Evolutionary conservation across 2,329 filamentous ascomycete species (phyloP), one percentile per base, ranked within the genome.

Genomic region (Exophiala oligosperma): DNA sequence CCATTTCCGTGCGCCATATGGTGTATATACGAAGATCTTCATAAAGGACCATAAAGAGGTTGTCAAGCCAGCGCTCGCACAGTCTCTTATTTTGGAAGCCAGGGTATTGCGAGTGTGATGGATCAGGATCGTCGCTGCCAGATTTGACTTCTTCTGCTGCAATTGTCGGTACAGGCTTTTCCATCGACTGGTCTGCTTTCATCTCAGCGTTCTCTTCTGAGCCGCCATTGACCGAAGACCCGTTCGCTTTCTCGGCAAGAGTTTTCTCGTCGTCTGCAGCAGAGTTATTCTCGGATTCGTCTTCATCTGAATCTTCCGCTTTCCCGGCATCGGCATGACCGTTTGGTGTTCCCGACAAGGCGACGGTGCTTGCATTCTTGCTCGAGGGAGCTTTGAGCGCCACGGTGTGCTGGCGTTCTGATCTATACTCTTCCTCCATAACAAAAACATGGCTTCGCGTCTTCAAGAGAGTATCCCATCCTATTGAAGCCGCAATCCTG

Each of bases 1-100:
- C 90, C 85, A 97, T 94, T 73, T 99, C 94, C 0, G 94, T 97
- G 56, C 94, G 88, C 94, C 94, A 99, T 73, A 99, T 99, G 11
- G 94, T 99, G 79, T 99, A 99, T 47, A 99, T 93, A 50, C 94
- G 90, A 17, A 99, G 83, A 70, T 99, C 94, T 74, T 99, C 94
- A 73, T 99, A 99, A 2, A 99, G 82, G 0, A 97, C 94, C 94
- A 99, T 99, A 78, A 99, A 99, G 23, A 99, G 82, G 69, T 96
- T 97, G 75, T 99, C 94, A 2, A 99, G 83, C 94, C 94, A 99
- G 66, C 94, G 87, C 75, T 99, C 94, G 70, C 94, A 99, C 1
- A 99, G 84, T 0, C 94, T 88, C 78, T 99, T 99, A 75, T 97
- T 96, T 72, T 95, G 94, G 71, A 99, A 91, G 67, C 93, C 90